These are phyloP conservation scores for Saururus chinensis DNA, from an alignment of 164 flowering plant genomes.

Conservation along the genomic window DNA sequence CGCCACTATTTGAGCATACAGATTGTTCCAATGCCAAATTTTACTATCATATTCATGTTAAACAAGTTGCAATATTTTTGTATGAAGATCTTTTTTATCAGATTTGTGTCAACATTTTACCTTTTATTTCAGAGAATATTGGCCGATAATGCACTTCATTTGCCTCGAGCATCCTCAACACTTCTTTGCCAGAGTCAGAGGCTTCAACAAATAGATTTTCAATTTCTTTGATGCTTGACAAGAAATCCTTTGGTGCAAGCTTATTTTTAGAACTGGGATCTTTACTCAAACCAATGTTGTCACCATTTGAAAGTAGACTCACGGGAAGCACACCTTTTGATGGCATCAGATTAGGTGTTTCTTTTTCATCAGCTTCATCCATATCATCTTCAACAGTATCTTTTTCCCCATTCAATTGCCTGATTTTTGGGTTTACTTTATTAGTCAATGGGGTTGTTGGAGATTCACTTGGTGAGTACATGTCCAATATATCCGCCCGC, in stretches of 20 bases:
- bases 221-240: conserved; percentile 70
- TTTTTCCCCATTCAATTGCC: conserved; percentile 8
- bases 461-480: conserved; percentile 16
- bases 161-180: conserved; percentile 96
- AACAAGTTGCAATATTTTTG: too few relatives aligned
- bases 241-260: conserved; percentile 56
- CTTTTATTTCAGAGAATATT: conserved; percentile 44
- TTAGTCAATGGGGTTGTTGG: conserved; percentile 22
- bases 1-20: background rate
- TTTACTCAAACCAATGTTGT: conserved; percentile 24
- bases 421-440: conserved; percentile 30
- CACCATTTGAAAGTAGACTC: conserved; percentile 18
- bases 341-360: conserved; percentile 49
- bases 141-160: conserved; percentile 79
- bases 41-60: background rate
- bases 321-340: conserved; percentile 18
- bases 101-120: conserved; percentile 18
- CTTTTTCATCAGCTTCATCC: conserved; percentile 8
- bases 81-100: too few relatives aligned
- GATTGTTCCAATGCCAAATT: too few relatives aligned
- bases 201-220: conserved; percentile 72
- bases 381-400: background rate
- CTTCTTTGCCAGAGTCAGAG: conserved; percentile 85
- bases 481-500: conserved; percentile 29
- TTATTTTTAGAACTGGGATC: conserved; percentile 30